phyloP scores from a whole-genome alignment of 2,329 filamentous ascomycete species.

The Parastagonospora avenae region DNA sequence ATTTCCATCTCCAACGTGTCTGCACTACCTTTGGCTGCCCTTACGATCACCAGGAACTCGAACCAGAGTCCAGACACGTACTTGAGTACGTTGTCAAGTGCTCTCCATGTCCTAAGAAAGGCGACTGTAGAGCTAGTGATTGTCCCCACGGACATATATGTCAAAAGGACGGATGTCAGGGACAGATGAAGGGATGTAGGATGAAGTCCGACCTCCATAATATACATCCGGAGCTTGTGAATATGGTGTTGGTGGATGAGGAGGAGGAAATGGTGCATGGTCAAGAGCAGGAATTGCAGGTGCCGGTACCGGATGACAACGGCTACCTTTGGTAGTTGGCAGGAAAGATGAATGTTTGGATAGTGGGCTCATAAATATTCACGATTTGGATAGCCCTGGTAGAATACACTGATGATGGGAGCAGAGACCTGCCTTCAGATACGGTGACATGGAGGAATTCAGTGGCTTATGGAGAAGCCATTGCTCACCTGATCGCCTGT shows the following conservation, averaged over 20 bases:
- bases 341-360: too few relatives aligned
- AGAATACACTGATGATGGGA: too few relatives aligned
- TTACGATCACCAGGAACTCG: constrained; percentile 55
- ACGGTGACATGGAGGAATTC: too few relatives aligned
- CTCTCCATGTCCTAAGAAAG: constrained; percentile 49
- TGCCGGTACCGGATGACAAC: background rate
- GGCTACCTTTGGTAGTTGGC: background rate
- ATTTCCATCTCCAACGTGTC: constrained; percentile 50
- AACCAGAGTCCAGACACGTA: constrained; percentile 46
- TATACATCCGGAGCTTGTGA: constrained; percentile 21
- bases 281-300: background rate
- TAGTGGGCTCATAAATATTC: too few relatives aligned
- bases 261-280: constrained; percentile 1
- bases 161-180: constrained; percentile 38
- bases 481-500: too few relatives aligned
- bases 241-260: constrained; percentile 22
- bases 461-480: too few relatives aligned
- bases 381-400: too few relatives aligned
- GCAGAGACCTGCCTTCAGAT: too few relatives aligned
- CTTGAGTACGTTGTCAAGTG: constrained; percentile 54
- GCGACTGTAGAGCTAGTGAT: constrained; percentile 49
- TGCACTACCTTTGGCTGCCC: constrained; percentile 46
- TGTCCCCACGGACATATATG: constrained; percentile 57
- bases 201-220: constrained; percentile 32
- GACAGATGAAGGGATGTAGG: constrained; percentile 25